Evolutionary conservation across 345 rosid species (phyloP).

Genomic region (Clarkia xantiana): DNA sequence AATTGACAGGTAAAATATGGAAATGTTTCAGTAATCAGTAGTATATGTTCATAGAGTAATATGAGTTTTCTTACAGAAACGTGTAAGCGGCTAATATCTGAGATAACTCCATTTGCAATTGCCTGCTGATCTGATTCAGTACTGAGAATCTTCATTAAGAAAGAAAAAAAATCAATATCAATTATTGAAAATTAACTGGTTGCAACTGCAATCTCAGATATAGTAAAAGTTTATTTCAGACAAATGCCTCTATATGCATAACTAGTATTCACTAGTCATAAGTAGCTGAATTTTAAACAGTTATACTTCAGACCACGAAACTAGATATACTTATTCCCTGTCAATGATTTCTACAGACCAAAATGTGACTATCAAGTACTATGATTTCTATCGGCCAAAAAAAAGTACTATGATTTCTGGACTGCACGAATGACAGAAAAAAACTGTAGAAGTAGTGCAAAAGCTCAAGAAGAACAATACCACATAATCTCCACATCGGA

Average conservation of each 20-base stretch:
- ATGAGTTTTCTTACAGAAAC: constrained; percentile 52
- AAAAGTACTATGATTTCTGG: neutral
- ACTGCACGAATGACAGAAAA: neutral
- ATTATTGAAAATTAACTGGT: too few relatives aligned
- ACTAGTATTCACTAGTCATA: too few relatives aligned
- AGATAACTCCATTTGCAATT: constrained; percentile 60
- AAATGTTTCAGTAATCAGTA: neutral
- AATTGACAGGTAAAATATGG: too few relatives aligned
- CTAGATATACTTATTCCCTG: too few relatives aligned
- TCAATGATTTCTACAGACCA: too few relatives aligned
- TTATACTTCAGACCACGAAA: too few relatives aligned
- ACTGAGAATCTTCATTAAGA: constrained; percentile 48
- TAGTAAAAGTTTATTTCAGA: neutral
- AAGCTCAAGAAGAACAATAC: constrained; percentile 22
- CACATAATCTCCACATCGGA: constrained; percentile 83
- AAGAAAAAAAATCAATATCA: neutral
- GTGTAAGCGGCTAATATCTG: constrained; percentile 51
- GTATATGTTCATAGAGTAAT: neutral
- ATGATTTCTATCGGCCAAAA: too few relatives aligned
- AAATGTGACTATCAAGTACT: too few relatives aligned
- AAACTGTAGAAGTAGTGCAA: neutral
- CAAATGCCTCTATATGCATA: neutral
- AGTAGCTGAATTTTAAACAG: too few relatives aligned
- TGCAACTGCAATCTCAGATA: neutral
- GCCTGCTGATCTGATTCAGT: constrained; percentile 39